Conservation (phyloP, 2,329 filamentous ascomycete genomes). For the Clarireedia paspali region DNA sequence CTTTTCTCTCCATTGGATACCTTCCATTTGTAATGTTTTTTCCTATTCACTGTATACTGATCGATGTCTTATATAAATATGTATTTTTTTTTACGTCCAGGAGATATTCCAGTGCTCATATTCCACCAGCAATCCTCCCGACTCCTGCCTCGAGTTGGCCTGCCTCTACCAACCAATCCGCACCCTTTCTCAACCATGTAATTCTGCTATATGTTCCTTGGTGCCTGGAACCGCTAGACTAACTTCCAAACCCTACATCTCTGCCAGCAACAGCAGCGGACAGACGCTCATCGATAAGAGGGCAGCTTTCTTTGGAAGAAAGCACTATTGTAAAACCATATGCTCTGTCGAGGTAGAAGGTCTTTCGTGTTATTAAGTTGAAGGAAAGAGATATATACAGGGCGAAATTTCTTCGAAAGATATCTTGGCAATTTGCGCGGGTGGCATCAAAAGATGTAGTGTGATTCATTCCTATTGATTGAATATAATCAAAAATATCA, state of each 20-base stretch:
- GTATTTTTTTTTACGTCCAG: too few relatives aligned
- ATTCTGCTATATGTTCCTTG: background rate
- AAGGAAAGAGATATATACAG: background rate
- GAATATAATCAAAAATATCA: too few relatives aligned
- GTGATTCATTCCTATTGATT: too few relatives aligned
- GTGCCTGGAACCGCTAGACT: background rate
- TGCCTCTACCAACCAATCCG: background rate
- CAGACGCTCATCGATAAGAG: background rate
- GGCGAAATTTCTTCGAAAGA: too few relatives aligned
- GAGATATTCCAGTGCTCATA: background rate
- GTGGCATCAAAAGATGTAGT: too few relatives aligned
- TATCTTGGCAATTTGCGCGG: too few relatives aligned
- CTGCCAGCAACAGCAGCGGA: background rate
- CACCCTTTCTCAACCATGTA: background rate
- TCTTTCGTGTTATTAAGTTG: background rate
- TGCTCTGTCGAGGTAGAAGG: background rate
- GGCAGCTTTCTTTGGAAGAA: background rate
- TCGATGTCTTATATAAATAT: too few relatives aligned
- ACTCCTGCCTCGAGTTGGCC: background rate
- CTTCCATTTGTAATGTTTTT: too few relatives aligned
- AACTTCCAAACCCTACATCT: background rate
- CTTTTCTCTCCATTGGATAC: too few relatives aligned
- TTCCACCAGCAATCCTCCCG: background rate
- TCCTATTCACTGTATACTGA: too few relatives aligned
- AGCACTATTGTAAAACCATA: background rate